phyloP scores from a whole-genome alignment of 805 yeast species.

The Jamesozyma gamospora region DNA sequence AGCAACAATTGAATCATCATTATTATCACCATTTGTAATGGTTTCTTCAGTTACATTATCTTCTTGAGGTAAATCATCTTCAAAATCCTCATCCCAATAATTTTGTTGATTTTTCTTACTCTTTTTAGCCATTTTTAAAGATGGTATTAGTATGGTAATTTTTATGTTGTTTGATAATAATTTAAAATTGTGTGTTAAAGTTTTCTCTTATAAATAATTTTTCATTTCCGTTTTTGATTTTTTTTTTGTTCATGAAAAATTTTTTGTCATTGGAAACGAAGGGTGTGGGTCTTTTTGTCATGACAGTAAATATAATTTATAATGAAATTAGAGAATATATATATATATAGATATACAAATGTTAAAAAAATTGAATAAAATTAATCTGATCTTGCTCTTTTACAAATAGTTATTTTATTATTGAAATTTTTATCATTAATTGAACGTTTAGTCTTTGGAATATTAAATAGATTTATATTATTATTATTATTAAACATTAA shows the following conservation, averaged over 20 bases:
- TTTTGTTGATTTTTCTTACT: slow-evolving; percentile 63
- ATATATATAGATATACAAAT: not conserved
- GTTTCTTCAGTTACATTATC: slow-evolving; percentile 41
- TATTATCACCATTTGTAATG: slow-evolving; percentile 3
- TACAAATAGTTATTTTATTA: slow-evolving; percentile 3
- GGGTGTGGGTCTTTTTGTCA: no score
- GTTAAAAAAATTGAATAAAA: not conserved
- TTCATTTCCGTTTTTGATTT: no score
- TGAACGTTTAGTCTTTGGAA: slow-evolving; percentile 1
- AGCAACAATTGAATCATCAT: slow-evolving; percentile 29
- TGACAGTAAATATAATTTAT: no score
- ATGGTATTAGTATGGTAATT: no score
- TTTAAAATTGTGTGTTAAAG: no score
- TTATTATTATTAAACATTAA: slow-evolving; percentile 10
- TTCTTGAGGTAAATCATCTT: slow-evolving; percentile 39
- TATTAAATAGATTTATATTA: not conserved
- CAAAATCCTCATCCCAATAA: slow-evolving; percentile 71
- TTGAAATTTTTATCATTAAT: not conserved
- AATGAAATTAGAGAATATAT: no score
- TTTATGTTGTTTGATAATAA: no score
- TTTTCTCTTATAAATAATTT: no score
- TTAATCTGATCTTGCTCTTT: slow-evolving; percentile 12
- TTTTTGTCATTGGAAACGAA: no score
- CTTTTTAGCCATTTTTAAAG: slow-evolving; percentile 35
- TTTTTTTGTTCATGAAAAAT: no score